Evolutionary conservation across 1,284 basidiomycete genomes (phyloP).

Genomic region (Cutaneotrichosporon cavernicola): DNA sequence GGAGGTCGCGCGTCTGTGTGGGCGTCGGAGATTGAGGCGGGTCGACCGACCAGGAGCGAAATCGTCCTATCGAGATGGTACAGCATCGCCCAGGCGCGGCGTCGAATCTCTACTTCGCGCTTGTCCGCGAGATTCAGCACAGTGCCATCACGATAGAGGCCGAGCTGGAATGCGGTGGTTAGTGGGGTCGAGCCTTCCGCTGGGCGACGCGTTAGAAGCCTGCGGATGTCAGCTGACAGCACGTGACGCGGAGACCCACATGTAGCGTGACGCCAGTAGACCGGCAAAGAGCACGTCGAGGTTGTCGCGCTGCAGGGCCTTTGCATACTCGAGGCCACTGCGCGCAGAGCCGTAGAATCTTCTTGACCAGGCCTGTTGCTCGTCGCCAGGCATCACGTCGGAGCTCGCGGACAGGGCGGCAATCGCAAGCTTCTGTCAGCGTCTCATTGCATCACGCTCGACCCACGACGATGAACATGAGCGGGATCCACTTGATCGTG

Average conservation of each 20-base stretch:
- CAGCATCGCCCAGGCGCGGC: constrained; percentile 53
- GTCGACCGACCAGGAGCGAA: constrained; percentile 53
- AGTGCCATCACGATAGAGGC: constrained; percentile 54
- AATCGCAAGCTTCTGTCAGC: constrained; percentile 49
- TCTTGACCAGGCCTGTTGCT: constrained; percentile 50
- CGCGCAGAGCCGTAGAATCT: constrained; percentile 53
- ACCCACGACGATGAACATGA: constrained; percentile 54
- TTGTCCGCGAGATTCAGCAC: constrained; percentile 52
- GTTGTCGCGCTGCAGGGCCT: constrained; percentile 54
- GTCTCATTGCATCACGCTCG: background rate
- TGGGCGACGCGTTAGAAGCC: constrained; percentile 53
- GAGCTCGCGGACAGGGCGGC: constrained; percentile 51
- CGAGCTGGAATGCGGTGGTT: constrained; percentile 54
- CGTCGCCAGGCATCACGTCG: constrained; percentile 49
- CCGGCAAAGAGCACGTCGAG: constrained; percentile 54
- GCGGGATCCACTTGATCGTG: constrained; percentile 53
- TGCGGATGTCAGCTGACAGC: constrained; percentile 20
- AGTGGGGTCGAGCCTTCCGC: constrained; percentile 54
- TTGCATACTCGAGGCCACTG: constrained; percentile 53
- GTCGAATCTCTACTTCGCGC: constrained; percentile 54
- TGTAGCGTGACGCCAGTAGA: constrained; percentile 53
- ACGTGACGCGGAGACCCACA: constrained; percentile 36
- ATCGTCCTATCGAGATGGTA: constrained; percentile 54
- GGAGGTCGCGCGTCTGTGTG: constrained; percentile 54
- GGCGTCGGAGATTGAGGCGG: constrained; percentile 53